Conservation (phyloP, 2,329 filamentous ascomycete species). For the Cercospora nicotianae region DNA sequence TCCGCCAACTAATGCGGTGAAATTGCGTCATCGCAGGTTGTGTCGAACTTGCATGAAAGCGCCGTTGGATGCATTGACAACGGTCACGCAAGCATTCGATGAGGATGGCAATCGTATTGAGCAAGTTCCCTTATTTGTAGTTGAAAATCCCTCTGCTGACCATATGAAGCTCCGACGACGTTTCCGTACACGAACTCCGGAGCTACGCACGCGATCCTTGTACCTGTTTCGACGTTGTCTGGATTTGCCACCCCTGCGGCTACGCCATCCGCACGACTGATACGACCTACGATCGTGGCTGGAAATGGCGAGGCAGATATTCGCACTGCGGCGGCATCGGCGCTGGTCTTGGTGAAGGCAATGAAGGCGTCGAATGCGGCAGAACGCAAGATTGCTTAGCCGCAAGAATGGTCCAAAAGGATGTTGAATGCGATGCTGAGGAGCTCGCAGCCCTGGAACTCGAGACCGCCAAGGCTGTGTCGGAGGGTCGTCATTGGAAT, state of each 20-base stretch:
- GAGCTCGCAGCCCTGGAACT: slow-evolving; percentile 58
- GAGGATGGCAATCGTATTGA: slow-evolving; percentile 17
- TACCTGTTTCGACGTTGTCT: slow-evolving; percentile 64
- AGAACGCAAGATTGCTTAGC: slow-evolving; percentile 75
- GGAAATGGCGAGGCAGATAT: slow-evolving; percentile 88
- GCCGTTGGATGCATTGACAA: slow-evolving; percentile 57
- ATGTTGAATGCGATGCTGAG: slow-evolving; percentile 82
- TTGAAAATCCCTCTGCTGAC: background rate
- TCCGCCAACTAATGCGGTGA: slow-evolving; percentile 65
- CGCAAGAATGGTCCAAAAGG: slow-evolving; percentile 73
- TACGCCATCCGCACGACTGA: slow-evolving; percentile 64
- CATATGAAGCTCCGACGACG: background rate
- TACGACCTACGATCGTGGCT: slow-evolving; percentile 65
- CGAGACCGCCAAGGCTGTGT: slow-evolving; percentile 34
- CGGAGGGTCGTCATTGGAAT: slow-evolving; percentile 44
- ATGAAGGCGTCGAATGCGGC: slow-evolving; percentile 84
- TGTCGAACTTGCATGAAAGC: slow-evolving; percentile 73
- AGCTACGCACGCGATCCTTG: slow-evolving; percentile 57
- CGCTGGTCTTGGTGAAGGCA: slow-evolving; percentile 83
- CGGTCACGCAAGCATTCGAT: slow-evolving; percentile 34
- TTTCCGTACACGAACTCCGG: slow-evolving; percentile 11
- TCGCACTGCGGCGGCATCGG: slow-evolving; percentile 76
- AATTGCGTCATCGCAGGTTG: slow-evolving; percentile 75
- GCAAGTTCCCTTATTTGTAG: slow-evolving; percentile 13
- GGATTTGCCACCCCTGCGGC: slow-evolving; percentile 84